Evolutionary conservation across 2,329 filamentous ascomycete species (phyloP), one percentile per base, ranked within the genome.

Genomic region (Neofusicoccum ribis): DNA sequence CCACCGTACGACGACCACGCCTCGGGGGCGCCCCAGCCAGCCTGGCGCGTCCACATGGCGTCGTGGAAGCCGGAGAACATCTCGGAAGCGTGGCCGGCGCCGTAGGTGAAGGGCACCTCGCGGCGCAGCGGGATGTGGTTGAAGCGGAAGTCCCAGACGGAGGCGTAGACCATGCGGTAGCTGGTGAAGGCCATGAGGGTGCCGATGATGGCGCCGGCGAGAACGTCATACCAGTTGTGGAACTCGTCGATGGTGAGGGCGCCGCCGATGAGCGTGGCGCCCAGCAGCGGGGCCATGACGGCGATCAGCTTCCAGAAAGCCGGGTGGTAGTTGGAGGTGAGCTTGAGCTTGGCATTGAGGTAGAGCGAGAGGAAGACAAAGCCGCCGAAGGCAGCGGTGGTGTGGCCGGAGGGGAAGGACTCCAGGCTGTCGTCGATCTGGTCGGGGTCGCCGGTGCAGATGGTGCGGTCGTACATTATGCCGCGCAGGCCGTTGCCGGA

Each of bases 261-360:
- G 5, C 89, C 89, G 1, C 85, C 89, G 49, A 92, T 91, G 2
- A 92, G 79, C 2, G 82, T 82, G 0, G 89, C 89, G 2, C 86
- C 88, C 0, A 92, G 84, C 2, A 92, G 77, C 0, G 90, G 90
- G 0, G 86, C 83, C 70, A 89, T 90, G 27, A 87, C 79, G 15
- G 82, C 84, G 37, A 89, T 80, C 12, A 91, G 77, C 78, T 92
- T 92, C 90, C 89, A 92, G 83, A 91, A 87, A 12, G 87, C 82
- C 0, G 90, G 86, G 72, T 91, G 89, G 73, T 90, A 89, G 80
- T 91, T 89, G 68, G 85, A 80, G 70, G 88, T 91, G 64, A 91
- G 85, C 82, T 92, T 92, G 69, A 93, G 83, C 80, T 92, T 92
- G 54, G 88, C 90, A 75, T 92, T 92, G 50, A 93, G 84, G 78